phyloP scores from a whole-genome alignment of 1,139 yeast genomes.

The Nadsonia commutata region DNA sequence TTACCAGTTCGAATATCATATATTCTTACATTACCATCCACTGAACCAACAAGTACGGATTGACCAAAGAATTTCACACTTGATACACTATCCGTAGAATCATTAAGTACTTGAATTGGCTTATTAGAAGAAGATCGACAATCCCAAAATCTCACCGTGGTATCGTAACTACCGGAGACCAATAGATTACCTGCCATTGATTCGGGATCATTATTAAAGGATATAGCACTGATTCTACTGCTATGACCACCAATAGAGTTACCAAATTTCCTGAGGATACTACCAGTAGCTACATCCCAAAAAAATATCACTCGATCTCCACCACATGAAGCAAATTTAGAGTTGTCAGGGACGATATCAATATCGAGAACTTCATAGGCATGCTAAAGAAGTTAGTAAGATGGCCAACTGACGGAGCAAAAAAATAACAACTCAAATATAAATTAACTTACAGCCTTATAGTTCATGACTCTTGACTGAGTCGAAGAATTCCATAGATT shows the following conservation, averaged over 20 bases:
- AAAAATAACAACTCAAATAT: not conserved
- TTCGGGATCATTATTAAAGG: constrained; percentile 17
- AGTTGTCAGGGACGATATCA: constrained; percentile 18
- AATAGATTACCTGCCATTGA: constrained; percentile 15
- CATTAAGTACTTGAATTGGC: constrained; percentile 22
- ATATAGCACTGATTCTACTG: constrained; percentile 20
- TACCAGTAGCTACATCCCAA: constrained; percentile 23
- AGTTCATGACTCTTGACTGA: constrained; percentile 14
- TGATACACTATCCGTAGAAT: constrained; percentile 24
- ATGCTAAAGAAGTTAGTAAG: constrained; percentile 11
- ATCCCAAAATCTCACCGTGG: constrained; percentile 26
- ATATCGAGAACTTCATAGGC: constrained; percentile 23
- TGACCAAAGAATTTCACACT: constrained; percentile 14
- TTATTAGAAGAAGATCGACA: constrained; percentile 13
- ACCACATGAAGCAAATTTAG: constrained; percentile 23
- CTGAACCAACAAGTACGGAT: constrained; percentile 23
- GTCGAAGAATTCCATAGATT: constrained; percentile 20
- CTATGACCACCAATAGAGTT: constrained; percentile 17
- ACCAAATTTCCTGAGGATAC: constrained; percentile 13
- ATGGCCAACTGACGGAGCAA: constrained; percentile 1
- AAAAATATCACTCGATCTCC: constrained; percentile 23
- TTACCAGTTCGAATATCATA: constrained; percentile 23
- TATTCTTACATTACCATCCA: constrained; percentile 21
- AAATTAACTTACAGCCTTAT: constrained; percentile 9
- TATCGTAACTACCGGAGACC: constrained; percentile 20